Evolutionary conservation across 805 yeast genomes (phyloP), one percentile per base, ranked within the genome.

Genomic region (Lipomyces yamadae): DNA sequence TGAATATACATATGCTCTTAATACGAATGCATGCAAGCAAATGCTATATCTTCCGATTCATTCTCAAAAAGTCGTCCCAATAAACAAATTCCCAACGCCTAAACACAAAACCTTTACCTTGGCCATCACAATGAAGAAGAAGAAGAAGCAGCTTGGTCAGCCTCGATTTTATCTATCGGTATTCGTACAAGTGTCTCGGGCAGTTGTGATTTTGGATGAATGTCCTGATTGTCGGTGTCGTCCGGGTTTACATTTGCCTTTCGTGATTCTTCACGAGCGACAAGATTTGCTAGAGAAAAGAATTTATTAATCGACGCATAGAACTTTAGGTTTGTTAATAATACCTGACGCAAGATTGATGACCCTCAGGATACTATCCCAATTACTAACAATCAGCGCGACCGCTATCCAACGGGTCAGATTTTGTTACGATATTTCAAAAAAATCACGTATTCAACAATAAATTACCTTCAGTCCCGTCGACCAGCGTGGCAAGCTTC

Each of bases 381-480:
- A 68, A 34, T 68, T 65, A 48, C 67, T 66, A 24, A 68, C 62
- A n/a, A 68, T 55, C 35, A 66, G 56, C 33, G 71, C 71, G n/a
- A 68, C 71, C 53, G 70, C 71, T 68, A 58, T 24, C 24, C 30
- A 59, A 42, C 50, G 35, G 30, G 61, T 61, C 32, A 48, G 62
- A 13, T 8, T 52, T 37, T 35, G n/a, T 6, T 6, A 42, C 8
- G 39, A 15, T 10, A 30, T 10, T 15, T 39, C 7, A 30, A 1
- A 4, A 4, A 11, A 5, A 8, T 2, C 35, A 4, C 18, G 18
- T 29, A 18, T 48, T 53, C 24, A 8, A 52, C 18, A 8, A 52
- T 13, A 52, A n/a, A n/a, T n/a, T 13, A 68, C 71, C 70, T 45
- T 66, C 71, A 29, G 71, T 66, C 1, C 71, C 71, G 30, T 65